Conservation (phyloP, 306 rosid genomes). For the Clitoria ternatea region DNA sequence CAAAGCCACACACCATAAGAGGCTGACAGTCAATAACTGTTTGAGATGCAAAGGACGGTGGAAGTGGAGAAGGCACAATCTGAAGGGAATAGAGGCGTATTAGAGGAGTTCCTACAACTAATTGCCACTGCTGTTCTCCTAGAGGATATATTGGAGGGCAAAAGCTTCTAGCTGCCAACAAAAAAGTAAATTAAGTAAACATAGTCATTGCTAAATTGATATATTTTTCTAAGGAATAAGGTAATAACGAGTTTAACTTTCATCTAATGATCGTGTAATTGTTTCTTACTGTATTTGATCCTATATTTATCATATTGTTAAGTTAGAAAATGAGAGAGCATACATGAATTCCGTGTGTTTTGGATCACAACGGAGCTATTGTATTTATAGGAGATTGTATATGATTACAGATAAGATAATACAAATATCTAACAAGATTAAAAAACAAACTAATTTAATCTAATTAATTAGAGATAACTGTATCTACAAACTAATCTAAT, state of each 20-base stretch:
- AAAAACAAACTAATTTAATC: too few species aligned
- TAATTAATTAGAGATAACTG: too few species aligned
- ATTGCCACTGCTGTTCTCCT: slow-evolving; percentile 70
- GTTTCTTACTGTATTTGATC: too few species aligned
- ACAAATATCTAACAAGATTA: too few species aligned
- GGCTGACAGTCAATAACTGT: slow-evolving; percentile 90
- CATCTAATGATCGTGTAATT: too few species aligned
- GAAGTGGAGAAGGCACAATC: slow-evolving; percentile 75
- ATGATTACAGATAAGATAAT: too few species aligned
- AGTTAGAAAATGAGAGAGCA: too few species aligned
- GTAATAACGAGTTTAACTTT: neutral
- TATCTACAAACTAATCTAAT: too few species aligned
- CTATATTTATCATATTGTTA: too few species aligned
- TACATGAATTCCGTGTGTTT: too few species aligned
- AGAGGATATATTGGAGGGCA: slow-evolving; percentile 93
- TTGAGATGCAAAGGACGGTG: slow-evolving; percentile 84
- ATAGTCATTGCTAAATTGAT: neutral
- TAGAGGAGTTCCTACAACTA: slow-evolving; percentile 62
- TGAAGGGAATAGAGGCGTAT: slow-evolving; percentile 74
- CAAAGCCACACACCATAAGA: slow-evolving; percentile 65
- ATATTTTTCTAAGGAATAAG: neutral
- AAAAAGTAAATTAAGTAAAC: slow-evolving; percentile 22
- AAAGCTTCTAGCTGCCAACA: slow-evolving; percentile 71
- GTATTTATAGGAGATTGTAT: too few species aligned
- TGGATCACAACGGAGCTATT: too few species aligned